Evolutionary conservation across 2,329 filamentous ascomycete species (phyloP).

Genomic region (Cladophialophora bantiana): DNA sequence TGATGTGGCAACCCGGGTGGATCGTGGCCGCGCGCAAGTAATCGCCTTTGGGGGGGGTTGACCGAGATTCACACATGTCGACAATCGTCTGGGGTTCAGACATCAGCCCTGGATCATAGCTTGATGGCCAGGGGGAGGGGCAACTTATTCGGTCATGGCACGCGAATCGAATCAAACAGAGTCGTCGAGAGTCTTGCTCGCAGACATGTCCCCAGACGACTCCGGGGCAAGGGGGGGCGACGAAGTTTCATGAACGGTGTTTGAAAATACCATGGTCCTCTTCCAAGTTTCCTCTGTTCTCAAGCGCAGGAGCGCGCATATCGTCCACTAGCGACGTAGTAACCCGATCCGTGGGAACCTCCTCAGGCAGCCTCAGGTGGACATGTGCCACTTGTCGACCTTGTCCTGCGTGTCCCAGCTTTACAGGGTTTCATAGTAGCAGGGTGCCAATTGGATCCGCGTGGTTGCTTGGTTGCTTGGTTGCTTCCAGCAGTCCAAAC

Average conservation of each 20-base stretch:
- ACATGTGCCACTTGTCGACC: constrained; percentile 4
- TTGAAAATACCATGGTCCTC: constrained; percentile 4
- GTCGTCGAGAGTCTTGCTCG: background rate
- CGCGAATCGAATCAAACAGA: background rate
- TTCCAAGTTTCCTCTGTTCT: background rate
- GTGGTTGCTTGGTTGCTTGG: background rate
- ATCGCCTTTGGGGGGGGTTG: background rate
- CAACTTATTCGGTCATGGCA: background rate
- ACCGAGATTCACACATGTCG: constrained; percentile 6
- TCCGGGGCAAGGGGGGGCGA: background rate
- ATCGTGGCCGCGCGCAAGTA: background rate
- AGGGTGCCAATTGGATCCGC: background rate
- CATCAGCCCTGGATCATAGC: background rate
- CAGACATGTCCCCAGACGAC: background rate
- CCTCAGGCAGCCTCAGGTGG: background rate
- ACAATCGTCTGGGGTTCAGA: background rate
- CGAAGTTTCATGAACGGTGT: constrained; percentile 2
- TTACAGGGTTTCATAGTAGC: background rate
- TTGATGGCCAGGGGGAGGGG: background rate
- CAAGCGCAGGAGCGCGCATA: constrained; percentile 7
- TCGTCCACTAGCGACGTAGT: background rate
- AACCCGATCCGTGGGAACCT: constrained; percentile 2
- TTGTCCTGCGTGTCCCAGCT: constrained; percentile 3
- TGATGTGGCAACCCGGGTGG: background rate
- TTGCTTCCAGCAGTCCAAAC: background rate